phyloP scores from a whole-genome alignment of 2,329 filamentous ascomycete genomes.

The Paradendryphiella salina region DNA sequence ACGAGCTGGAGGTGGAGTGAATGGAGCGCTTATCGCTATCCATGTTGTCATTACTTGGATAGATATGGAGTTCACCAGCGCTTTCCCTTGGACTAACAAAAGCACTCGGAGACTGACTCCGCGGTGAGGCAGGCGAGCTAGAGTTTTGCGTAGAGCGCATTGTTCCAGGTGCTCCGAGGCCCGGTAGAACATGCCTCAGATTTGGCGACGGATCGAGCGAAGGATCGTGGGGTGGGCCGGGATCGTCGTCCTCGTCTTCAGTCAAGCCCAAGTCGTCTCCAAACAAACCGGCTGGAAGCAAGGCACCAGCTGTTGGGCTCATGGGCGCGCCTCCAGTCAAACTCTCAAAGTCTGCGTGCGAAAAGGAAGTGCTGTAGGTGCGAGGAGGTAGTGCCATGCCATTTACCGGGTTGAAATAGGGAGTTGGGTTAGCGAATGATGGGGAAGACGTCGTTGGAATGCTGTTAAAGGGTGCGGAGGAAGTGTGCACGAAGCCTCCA shows the following conservation, averaged over 20 bases:
- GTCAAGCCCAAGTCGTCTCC: constrained; percentile 64
- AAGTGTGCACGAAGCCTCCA: constrained; percentile 41
- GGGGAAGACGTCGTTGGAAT: constrained; percentile 56
- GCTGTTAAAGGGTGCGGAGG: constrained; percentile 53
- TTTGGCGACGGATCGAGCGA: constrained; percentile 38
- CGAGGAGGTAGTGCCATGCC: constrained; percentile 59
- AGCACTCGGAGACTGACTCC: constrained; percentile 50
- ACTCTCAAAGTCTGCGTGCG: constrained; percentile 65
- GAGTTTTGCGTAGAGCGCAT: constrained; percentile 43
- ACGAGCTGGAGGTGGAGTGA: constrained; percentile 55
- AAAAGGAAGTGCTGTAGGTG: constrained; percentile 46
- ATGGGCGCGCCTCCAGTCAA: constrained; percentile 69
- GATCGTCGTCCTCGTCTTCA: constrained; percentile 40
- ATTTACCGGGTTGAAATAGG: constrained; percentile 62
- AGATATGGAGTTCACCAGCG: constrained; percentile 48
- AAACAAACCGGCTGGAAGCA: constrained; percentile 70
- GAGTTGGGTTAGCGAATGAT: constrained; percentile 55
- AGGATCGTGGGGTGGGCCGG: constrained; percentile 28
- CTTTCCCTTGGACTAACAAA: constrained; percentile 56
- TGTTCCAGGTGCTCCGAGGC: constrained; percentile 49
- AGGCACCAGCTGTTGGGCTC: constrained; percentile 73
- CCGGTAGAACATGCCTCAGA: constrained; percentile 43
- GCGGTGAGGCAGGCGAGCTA: constrained; percentile 49
- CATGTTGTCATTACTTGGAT: constrained; percentile 47
- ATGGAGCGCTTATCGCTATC: constrained; percentile 54